A percentile compares a stretch with the other conserved stretches of the same genome.
Evolutionary conservation across 225 moss, liverwort and hornwort species (phyloP).

Genomic region (Sphagnum tenellum): DNA sequence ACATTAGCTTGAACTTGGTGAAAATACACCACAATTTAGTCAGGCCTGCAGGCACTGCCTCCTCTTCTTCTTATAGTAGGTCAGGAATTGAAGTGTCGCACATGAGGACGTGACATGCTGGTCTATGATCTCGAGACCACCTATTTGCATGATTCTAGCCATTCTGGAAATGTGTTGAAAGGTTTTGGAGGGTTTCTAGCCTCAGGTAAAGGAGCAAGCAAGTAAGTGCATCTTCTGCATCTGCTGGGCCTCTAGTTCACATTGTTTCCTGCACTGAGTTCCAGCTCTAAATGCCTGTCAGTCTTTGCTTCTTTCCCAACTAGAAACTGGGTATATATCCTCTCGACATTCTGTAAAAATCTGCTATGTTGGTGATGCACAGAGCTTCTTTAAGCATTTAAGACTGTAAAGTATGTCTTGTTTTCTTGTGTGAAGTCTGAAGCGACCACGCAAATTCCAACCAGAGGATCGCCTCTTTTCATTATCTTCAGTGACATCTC

Average conservation of each 20-base stretch:
- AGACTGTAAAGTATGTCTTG: neutral
- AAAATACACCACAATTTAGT: no score
- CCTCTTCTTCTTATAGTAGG: no score
- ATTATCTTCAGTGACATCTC: conserved; percentile 89
- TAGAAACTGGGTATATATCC: no score
- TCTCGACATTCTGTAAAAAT: no score
- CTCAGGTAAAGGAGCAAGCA: conserved; percentile 83
- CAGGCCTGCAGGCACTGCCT: no score
- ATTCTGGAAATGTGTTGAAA: conserved; percentile 87
- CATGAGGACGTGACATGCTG: conserved; percentile 16
- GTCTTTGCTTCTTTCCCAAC: neutral
- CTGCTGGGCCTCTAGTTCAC: neutral
- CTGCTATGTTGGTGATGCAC: no score
- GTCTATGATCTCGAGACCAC: conserved; percentile 95
- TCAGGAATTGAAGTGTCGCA: neutral
- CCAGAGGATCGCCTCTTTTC: conserved; percentile 97
- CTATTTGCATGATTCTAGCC: conserved; percentile 91
- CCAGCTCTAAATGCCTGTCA: neutral
- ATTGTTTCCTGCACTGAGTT: neutral
- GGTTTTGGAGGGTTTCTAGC: conserved; percentile 92
- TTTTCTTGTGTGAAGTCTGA: conserved; percentile 38
- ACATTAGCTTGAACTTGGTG: neutral
- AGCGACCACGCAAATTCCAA: conserved; percentile 85
- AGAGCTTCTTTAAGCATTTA: no score
- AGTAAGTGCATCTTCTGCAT: conserved; percentile 22